Evolutionary conservation across 352 stramenopile genomes (phyloP), one percentile per base, ranked within the genome.

Genomic region (Hyaloperonospora arabidopsidis): DNA sequence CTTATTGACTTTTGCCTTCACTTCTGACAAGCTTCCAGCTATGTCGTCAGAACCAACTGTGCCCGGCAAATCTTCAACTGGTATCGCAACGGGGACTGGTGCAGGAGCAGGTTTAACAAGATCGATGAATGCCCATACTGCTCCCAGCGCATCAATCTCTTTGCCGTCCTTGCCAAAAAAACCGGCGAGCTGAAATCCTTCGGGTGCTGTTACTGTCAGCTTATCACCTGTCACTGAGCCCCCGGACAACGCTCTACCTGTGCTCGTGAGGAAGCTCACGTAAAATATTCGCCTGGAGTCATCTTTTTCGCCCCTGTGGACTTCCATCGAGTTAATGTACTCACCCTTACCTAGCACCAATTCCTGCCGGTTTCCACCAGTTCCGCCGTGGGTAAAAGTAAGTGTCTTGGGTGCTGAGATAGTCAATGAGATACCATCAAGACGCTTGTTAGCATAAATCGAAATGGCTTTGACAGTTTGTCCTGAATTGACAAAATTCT

Each of bases 321-420:
- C 39, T 18, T 70, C 62, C 58, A 70, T 70, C 6, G 58, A 70
- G 10, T 41, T 67, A 17, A 70, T 53, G 38, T 63, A 47, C 29
- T 70, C 62, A 5, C 34, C 49, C 5, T 32, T 22, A 15, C 41
- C 46, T 36, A 70, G 58, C 4, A 54, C 44, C 2, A 67, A 45
- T 3, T 36, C 35, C 7, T 64, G 45, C 2, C 25, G 34, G 6
- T 58, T 21, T 12, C 63, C 63, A 7, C 59, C 58, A 28, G 49
- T 65, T 23, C 59, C 58, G 8, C 63, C 63, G 15, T 70, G 63
- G 1, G 49, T 65, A 18, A 61, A 64, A 19, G 38, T 55, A 14
- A 49, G 5, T 2, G 45, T 19, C 17, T 55, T 61, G 1, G 63
- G 63, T 0, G 44, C 28, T 10, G 49, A 52, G 23, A 67, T 58